Conservation (phyloP, 2,329 filamentous ascomycete species). For the Penicillium sp. region DNA sequence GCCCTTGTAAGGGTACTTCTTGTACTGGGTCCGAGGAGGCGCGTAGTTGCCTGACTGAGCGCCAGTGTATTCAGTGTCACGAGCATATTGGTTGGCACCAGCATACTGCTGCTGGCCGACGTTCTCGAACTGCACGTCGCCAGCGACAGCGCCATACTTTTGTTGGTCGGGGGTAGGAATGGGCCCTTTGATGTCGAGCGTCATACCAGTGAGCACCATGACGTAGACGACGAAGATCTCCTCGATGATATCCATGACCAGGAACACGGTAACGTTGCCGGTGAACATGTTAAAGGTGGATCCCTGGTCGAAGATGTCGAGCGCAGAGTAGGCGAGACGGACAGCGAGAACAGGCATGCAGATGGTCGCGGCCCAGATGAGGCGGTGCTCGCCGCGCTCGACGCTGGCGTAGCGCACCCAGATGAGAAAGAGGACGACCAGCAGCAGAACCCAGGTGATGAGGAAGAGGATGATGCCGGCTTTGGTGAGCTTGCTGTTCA, state of each 20-base stretch:
- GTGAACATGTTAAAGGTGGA: constrained; percentile 21
- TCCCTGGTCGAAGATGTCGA: constrained; percentile 24
- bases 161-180: background rate
- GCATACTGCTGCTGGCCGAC: background rate
- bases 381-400: constrained; percentile 23
- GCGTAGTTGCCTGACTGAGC: too few relatives aligned
- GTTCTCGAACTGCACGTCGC: background rate
- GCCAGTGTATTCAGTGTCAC: too few relatives aligned
- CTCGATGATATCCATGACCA: constrained; percentile 29
- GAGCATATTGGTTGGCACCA: too few relatives aligned
- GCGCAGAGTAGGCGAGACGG: constrained; percentile 27
- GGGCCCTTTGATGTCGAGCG: constrained; percentile 10
- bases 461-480: constrained; percentile 40
- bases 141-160: background rate
- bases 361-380: constrained; percentile 25
- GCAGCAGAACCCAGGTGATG: constrained; percentile 22
- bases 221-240: constrained; percentile 28
- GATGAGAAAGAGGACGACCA: constrained; percentile 33
- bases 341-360: constrained; percentile 29
- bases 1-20: background rate
- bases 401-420: constrained; percentile 22
- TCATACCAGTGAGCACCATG: constrained; percentile 23
- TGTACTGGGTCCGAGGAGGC: background rate
- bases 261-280: constrained; percentile 23
- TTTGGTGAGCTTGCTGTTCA: constrained; percentile 35